Conservation (phyloP, 371 early-diverging fungal species). For the Mucor racemosus region DNA sequence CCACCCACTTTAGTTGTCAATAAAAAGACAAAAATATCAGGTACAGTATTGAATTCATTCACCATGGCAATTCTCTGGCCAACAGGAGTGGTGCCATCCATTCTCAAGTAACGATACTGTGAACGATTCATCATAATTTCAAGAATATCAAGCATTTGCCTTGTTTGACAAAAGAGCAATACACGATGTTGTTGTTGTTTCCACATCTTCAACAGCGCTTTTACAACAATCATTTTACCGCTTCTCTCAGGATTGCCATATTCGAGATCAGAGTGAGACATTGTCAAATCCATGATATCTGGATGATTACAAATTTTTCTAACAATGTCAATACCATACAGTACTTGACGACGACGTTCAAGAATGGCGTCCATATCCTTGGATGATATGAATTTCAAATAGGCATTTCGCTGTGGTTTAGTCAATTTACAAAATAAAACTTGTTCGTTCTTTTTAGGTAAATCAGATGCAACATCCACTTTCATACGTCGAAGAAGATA, state of each 20-base stretch:
- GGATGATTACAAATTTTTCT: slow-evolving; percentile 99
- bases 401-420: slow-evolving; percentile 73
- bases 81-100: slow-evolving; percentile 97
- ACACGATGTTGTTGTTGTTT: slow-evolving; percentile 84
- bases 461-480: slow-evolving; percentile 87
- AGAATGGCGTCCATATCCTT: slow-evolving; percentile 78
- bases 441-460: slow-evolving; percentile 95
- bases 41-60: slow-evolving; percentile 83
- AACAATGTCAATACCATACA: slow-evolving; percentile 92
- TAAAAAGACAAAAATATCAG: slow-evolving; percentile 84
- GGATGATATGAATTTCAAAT: slow-evolving; percentile 77
- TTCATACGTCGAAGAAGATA: slow-evolving; percentile 95
- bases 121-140: slow-evolving; percentile 63
- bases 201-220: slow-evolving; percentile 88
- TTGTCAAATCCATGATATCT: slow-evolving; percentile 64
- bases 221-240: slow-evolving; percentile 91
- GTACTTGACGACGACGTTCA: slow-evolving; percentile 81
- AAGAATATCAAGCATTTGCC: slow-evolving; percentile 96
- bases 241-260: slow-evolving; percentile 73
- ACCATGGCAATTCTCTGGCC: slow-evolving; percentile 81
- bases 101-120: slow-evolving; percentile 76
- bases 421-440: slow-evolving; percentile 94
- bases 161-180: slow-evolving; percentile 95
- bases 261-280: slow-evolving; percentile 42
- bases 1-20: slow-evolving; percentile 98